Percentiles rank a stretch among this genome's conserved stretches.
These are phyloP conservation scores for Acer yangbiense DNA, from an alignment of 345 rosid genomes.

Conservation along the genomic window DNA sequence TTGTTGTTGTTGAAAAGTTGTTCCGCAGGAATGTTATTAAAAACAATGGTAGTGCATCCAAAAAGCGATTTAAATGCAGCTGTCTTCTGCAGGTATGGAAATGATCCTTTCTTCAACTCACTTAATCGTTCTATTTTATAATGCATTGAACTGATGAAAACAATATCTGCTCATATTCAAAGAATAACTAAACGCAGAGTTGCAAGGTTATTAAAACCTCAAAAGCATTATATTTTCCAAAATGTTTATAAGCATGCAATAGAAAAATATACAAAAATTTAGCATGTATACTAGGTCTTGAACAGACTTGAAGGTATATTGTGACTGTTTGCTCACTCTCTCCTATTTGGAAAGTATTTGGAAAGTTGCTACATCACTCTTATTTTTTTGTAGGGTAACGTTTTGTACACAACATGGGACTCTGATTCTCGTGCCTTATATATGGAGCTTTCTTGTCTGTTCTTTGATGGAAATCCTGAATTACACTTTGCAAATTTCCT, in stretches of 20 bases:
- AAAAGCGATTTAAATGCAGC: slow-evolving; percentile 54
- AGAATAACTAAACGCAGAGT: not conserved
- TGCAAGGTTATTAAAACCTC: not conserved
- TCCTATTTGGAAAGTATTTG: not conserved
- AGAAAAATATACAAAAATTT: not conserved
- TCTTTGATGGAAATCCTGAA: slow-evolving; percentile 67
- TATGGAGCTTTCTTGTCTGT: slow-evolving; percentile 77
- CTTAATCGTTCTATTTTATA: slow-evolving; percentile 3
- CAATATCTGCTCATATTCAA: not conserved
- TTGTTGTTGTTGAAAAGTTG: slow-evolving; percentile 70
- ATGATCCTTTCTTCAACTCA: not conserved
- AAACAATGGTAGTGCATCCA: slow-evolving; percentile 44
- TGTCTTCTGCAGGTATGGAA: slow-evolving; percentile 71
- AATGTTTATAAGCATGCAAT: not conserved
- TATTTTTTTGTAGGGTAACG: slow-evolving; percentile 53
- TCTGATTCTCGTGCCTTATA: slow-evolving; percentile 69
- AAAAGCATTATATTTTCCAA: not conserved
- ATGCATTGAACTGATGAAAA: not conserved
- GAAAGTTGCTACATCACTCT: not conserved
- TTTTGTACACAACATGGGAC: slow-evolving; percentile 55
- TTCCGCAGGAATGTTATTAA: slow-evolving; percentile 66
- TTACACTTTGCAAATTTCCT: slow-evolving; percentile 87
- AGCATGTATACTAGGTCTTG: not conserved
- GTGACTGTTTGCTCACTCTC: not conserved
- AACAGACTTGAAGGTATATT: not conserved